A percentile compares a stretch with the other conserved stretches of the same genome.
Conservation (phyloP, 2,329 filamentous ascomycete species). For the Fusarium palustre region DNA sequence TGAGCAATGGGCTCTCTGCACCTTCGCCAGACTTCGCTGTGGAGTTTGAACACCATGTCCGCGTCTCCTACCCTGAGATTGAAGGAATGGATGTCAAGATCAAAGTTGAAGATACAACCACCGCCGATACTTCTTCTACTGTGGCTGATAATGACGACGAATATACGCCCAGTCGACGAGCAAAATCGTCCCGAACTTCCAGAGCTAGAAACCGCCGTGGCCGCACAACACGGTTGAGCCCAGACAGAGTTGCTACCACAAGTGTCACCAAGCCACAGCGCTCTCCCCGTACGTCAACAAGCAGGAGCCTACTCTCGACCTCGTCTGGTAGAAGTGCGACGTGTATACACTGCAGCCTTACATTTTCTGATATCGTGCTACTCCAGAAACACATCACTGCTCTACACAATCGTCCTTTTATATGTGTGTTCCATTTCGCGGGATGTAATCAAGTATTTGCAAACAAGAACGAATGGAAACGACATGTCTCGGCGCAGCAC, state of each 20-base stretch:
- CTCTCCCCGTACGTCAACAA: not conserved
- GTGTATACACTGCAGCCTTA: conserved; percentile 36
- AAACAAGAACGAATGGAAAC: conserved; percentile 95
- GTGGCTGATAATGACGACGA: conserved; percentile 4
- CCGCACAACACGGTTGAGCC: conserved; percentile 22
- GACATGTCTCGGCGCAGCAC: conserved; percentile 85
- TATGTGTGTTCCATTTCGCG: conserved; percentile 82
- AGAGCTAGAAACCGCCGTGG: conserved; percentile 25
- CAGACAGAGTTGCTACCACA: not conserved
- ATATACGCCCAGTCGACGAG: conserved; percentile 11
- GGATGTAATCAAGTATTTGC: conserved; percentile 79
- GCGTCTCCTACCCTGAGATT: conserved; percentile 26
- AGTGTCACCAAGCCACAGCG: conserved; percentile 21
- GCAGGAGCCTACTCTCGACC: conserved; percentile 23
- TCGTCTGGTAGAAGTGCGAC: not conserved
- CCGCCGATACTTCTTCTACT: not conserved
- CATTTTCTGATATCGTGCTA: conserved; percentile 59
- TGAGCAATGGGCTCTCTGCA: not conserved
- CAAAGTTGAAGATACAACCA: conserved; percentile 1
- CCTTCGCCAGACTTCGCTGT: not conserved
- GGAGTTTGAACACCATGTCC: not conserved
- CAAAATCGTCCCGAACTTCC: conserved; percentile 3
- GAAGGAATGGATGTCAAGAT: conserved; percentile 13
- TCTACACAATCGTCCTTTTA: conserved; percentile 71
- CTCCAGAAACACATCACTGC: conserved; percentile 64